Base-by-base conservation (phyloP, 78 protist genomes). In the Capsaspora owczarzaki region DNA sequence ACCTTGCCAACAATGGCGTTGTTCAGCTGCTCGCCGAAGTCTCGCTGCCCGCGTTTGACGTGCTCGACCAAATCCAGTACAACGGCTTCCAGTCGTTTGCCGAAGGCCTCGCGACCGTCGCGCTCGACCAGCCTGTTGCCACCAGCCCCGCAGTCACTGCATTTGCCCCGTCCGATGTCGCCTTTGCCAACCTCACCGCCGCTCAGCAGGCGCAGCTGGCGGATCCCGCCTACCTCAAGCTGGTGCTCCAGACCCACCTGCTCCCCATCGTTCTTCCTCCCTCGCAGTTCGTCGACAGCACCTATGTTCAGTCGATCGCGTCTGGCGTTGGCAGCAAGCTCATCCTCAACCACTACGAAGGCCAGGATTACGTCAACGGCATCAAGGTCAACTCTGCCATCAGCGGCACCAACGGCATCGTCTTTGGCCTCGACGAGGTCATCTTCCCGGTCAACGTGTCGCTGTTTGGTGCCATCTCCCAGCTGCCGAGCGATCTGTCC, bases 141-240 rank as follows among this genome's bases (percentile, higher is more conserved):
- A 47, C 53, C 14, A 14, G 27, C n/a, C n/a, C n/a, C 14, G 53
- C 53, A 47, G 53, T 61, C 70, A 61, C 70, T 35, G 70, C 33
- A 14, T 61, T 61, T n/a, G 70, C 70, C n/a, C 70, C 70, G 41
- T 33, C 70, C 16, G 33, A 61, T 40, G 70, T 40, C 70, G 70
- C 70, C 70, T 61, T 61, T n/a, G 19, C 70, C 33, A 6, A 25
- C 12, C 70, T 61, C 41, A 27, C 70, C 3, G n/a, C 27, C 16
- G 41, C 35, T 4, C 41, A 33, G 70, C 70, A 4, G n/a, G 23
- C 43, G 22, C 33, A 6, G 16, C 70, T 33, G 6, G 41, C 33
- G 41, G 40, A 61, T 14, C 33, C 40, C n/a, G 33, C 19, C 43
- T 33, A 16, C 33, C 70, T 61, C 40, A 2, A 4, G 16, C 33